Evolutionary conservation across 2,329 filamentous ascomycete species (phyloP).

Genomic region (Didymella pomorum): DNA sequence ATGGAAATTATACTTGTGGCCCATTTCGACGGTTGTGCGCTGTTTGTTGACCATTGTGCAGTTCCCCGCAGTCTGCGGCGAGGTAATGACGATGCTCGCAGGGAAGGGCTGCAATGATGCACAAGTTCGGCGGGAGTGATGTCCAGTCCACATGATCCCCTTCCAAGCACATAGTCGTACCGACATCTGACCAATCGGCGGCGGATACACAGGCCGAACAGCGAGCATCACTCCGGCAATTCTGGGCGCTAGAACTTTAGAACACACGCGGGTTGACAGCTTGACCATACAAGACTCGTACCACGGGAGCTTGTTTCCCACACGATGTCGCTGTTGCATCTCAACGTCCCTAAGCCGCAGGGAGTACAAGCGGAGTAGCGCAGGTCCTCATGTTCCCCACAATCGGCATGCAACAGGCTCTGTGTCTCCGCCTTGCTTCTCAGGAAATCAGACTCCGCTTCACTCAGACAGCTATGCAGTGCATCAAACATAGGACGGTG

Average conservation of each 20-base stretch:
- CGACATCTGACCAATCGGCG: slow-evolving; percentile 35
- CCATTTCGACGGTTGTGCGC: slow-evolving; percentile 6
- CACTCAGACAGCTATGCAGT: background rate
- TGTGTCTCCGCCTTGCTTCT: slow-evolving; percentile 10
- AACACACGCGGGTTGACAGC: slow-evolving; percentile 7
- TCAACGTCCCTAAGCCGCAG: slow-evolving; percentile 26
- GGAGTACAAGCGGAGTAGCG: slow-evolving; percentile 10
- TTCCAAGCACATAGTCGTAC: slow-evolving; percentile 16
- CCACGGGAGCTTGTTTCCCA: slow-evolving; percentile 6
- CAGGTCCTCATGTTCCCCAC: slow-evolving; percentile 17
- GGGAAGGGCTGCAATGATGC: slow-evolving; percentile 7
- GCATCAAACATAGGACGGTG: background rate
- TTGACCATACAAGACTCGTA: slow-evolving; percentile 16
- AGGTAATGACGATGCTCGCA: slow-evolving; percentile 24
- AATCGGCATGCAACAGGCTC: slow-evolving; percentile 9
- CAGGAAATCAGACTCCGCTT: background rate
- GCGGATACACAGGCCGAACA: background rate
- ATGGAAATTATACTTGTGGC: slow-evolving; percentile 20
- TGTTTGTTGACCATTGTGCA: slow-evolving; percentile 13
- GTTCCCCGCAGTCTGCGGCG: slow-evolving; percentile 25
- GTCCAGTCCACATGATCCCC: slow-evolving; percentile 10
- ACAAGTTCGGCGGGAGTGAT: slow-evolving; percentile 15
- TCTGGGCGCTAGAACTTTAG: slow-evolving; percentile 5
- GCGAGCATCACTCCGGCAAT: background rate
- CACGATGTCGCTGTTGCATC: slow-evolving; percentile 17